Conservation (phyloP, 1,139 yeast genomes). For the Keqinozyma sinolaborantium region DNA sequence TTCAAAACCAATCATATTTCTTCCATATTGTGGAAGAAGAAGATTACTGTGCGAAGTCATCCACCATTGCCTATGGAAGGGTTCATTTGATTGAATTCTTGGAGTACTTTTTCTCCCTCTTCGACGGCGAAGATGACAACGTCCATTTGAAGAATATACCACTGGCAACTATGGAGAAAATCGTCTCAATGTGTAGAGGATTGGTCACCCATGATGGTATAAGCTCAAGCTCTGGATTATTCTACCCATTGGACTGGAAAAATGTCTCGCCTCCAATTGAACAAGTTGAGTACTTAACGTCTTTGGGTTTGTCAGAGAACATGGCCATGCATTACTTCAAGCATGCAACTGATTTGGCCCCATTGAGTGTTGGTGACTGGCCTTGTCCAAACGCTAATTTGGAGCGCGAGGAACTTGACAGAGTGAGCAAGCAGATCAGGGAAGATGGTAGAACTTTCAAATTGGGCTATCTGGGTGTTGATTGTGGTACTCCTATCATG, state of each 20-base stretch:
- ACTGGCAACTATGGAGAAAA: constrained; percentile 27
- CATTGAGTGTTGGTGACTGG: constrained; percentile 16
- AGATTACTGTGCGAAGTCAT: constrained; percentile 15
- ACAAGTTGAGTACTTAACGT: constrained; percentile 43
- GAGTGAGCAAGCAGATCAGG: constrained; percentile 4
- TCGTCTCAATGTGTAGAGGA: constrained; percentile 29
- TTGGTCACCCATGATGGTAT: constrained; percentile 4
- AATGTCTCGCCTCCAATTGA: constrained; percentile 51
- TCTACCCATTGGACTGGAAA: constrained; percentile 44
- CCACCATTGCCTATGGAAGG: constrained; percentile 36
- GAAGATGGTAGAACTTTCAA: constrained; percentile 11
- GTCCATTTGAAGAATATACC: constrained; percentile 18
- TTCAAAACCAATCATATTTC: constrained; percentile 23
- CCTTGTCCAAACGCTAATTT: constrained; percentile 12
- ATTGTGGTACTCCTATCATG: constrained; percentile 10
- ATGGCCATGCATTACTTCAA: constrained; percentile 39
- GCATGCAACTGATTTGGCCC: constrained; percentile 18
- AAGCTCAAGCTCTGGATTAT: constrained; percentile 7
- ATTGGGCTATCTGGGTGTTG: constrained; percentile 10
- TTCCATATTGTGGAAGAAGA: constrained; percentile 16
- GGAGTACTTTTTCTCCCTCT: constrained; percentile 4
- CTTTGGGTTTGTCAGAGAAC: constrained; percentile 39
- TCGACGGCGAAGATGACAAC: constrained; percentile 5
- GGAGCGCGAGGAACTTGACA: constrained; percentile 7
- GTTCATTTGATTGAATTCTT: constrained; percentile 5